These are phyloP conservation scores for Colletotrichum destructivum DNA, from an alignment of 2,329 filamentous ascomycete genomes.

Conservation along the genomic window DNA sequence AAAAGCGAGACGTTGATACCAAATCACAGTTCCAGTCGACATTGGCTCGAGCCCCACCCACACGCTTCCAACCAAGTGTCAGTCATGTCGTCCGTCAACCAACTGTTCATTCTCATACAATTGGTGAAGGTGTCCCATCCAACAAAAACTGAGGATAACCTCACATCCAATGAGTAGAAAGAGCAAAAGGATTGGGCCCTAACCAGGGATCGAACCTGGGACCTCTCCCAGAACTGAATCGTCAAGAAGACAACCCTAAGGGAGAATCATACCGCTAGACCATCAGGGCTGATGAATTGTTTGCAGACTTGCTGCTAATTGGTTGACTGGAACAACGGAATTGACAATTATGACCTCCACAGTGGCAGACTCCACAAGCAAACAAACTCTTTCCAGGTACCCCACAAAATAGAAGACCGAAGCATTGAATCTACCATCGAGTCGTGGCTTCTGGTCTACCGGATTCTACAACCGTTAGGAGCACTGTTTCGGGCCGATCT, in stretches of 20 bases:
- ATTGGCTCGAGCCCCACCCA: not conserved
- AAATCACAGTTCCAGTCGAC: not conserved
- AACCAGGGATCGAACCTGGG: slow-evolving; percentile 42
- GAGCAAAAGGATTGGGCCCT: slow-evolving; percentile 27
- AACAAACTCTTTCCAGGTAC: not conserved
- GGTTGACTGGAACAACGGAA: accelerated
- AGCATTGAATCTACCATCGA: no score
- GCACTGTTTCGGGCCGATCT: no score
- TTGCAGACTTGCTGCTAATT: not conserved
- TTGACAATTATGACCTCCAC: not conserved
- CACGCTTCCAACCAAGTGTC: not conserved
- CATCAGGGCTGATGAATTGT: slow-evolving; percentile 32
- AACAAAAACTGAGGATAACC: not conserved
- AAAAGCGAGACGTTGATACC: not conserved
- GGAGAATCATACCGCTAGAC: slow-evolving; percentile 43
- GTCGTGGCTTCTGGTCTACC: no score
- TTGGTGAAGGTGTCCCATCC: not conserved
- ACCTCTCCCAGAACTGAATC: slow-evolving; percentile 29
- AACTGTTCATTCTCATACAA: no score
- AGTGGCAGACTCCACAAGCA: no score
- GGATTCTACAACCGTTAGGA: no score
- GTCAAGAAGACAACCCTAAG: slow-evolving; percentile 26
- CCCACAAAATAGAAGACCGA: not conserved
- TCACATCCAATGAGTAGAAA: not conserved
- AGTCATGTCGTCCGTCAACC: not conserved